Base-by-base conservation (phyloP, 1,139 yeast genomes). In the Zhuliangozyma parablackwelliae region DNA sequence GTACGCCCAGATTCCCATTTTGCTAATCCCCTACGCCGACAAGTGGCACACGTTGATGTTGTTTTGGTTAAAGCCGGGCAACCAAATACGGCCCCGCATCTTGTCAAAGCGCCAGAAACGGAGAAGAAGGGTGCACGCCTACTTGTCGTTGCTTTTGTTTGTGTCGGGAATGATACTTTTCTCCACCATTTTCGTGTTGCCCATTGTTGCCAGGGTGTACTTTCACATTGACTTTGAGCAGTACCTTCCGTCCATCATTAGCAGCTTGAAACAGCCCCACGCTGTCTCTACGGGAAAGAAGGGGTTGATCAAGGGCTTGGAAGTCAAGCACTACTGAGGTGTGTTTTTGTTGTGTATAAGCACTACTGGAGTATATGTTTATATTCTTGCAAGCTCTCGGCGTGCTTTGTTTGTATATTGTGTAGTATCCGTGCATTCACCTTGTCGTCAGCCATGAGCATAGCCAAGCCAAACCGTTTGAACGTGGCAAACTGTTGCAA, bases 11-110 rank as follows among this genome's bases (percentile, higher is more conserved):
- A 45, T 75, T 10, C 85, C 85, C 2, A 46, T 78, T 7, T 52
- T 79, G 29, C 56, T 77, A 25, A 57, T 79, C 25, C 86, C 85
- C 1, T 75, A 68, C 47, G 63, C 75, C 33, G 92, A 87, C 54
- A 72, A 72, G 39, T 78, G 88, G 81, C 97, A 89, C 54, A 78
- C 94, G 1, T 65, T 82, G 59, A 73, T 85, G 72, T 64, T 89
- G 32, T 78, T 88, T 56, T 89, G 96, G 97, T 63, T 87, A 37
- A 73, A 69, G 34, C 95, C 96, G 1, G 70, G 75, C 2, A 57
- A 65, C 44, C 74, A 78, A 47, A 53, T 75, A 32, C 59, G 74
- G 33, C 58, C 74, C 39, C 57, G 74, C 40, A 48, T 65, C 13
- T 47, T 63, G 11, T 52, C 64, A 44, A 43, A 66, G 72, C 49